phyloP scores from a whole-genome alignment of 495 filamentous ascomycete species.

The Durotheca rogersii region DNA sequence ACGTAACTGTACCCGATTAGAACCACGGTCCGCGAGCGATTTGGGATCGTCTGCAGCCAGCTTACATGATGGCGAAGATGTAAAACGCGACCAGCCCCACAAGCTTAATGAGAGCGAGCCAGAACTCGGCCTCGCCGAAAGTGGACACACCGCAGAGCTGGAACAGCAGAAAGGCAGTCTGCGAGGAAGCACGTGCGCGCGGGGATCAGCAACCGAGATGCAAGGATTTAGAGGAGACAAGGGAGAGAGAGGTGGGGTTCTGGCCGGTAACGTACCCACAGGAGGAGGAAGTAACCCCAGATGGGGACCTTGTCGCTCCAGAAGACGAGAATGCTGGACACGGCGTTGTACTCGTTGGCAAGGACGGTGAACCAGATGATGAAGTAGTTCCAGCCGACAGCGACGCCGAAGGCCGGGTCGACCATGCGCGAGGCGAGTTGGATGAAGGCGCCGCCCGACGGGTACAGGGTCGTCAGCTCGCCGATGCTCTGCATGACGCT shows the following conservation, averaged over 20 bases:
- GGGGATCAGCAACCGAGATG: conserved; percentile 29
- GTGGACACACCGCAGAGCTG: conserved; percentile 50
- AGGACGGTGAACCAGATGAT: conserved; percentile 64
- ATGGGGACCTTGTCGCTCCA: conserved; percentile 56
- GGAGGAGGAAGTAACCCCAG: conserved; percentile 63
- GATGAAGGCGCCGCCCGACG: conserved; percentile 60
- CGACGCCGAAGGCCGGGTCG: conserved; percentile 76
- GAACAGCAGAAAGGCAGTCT: conserved; percentile 47
- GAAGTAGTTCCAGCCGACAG: conserved; percentile 81
- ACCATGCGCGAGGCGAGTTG: conserved; percentile 70
- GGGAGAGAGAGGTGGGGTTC: no score
- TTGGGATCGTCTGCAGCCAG: conserved; percentile 23
- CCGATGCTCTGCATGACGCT: conserved; percentile 63
- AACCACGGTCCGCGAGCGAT: conserved; percentile 40
- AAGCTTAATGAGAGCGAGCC: conserved; percentile 65
- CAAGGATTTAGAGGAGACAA: no score
- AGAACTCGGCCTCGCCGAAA: conserved; percentile 67
- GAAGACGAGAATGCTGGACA: conserved; percentile 59
- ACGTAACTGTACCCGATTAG: conserved; percentile 43
- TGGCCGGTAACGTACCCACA: conserved; percentile 60
- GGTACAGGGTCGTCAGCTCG: conserved; percentile 70
- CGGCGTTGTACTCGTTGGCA: conserved; percentile 59
- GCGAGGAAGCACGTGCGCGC: no score
- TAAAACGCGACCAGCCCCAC: conserved; percentile 67
- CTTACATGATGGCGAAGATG: conserved; percentile 64